phyloP scores from a whole-genome alignment of 768 basidiomycete genomes.

The Neoboletus brunneissimus region DNA sequence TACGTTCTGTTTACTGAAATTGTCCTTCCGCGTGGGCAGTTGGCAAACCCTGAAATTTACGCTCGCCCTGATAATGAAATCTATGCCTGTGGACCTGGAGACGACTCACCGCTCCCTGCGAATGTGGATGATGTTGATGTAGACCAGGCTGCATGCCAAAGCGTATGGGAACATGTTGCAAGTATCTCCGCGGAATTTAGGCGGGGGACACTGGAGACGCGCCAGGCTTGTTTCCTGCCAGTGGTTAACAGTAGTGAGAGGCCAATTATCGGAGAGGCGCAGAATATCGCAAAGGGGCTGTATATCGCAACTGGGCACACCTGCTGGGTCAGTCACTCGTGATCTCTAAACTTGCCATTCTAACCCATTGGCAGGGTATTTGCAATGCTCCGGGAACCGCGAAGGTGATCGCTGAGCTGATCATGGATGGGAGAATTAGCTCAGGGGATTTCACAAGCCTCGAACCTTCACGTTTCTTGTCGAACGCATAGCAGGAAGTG shows the following conservation, averaged over 20 bases:
- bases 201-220: conserved; percentile 48
- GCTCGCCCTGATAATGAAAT: conserved; percentile 67
- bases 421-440: conserved; percentile 62
- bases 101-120: conserved; percentile 63
- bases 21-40: conserved; percentile 30
- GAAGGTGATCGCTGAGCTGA: conserved; percentile 62
- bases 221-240: conserved; percentile 81
- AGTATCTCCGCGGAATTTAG: conserved; percentile 59
- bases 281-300: conserved; percentile 54
- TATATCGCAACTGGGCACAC: conserved; percentile 77
- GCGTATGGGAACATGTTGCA: conserved; percentile 52
- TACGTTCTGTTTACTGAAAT: conserved; percentile 87
- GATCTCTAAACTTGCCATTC: neutral
- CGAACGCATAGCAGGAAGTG: neutral
- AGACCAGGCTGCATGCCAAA: conserved; percentile 53
- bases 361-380: conserved; percentile 52
- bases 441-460: conserved; percentile 55
- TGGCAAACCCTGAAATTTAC: conserved; percentile 65
- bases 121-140: conserved; percentile 72
- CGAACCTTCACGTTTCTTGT: conserved; percentile 40
- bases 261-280: conserved; percentile 70
- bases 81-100: conserved; percentile 78
- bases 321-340: conserved; percentile 59
- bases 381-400: conserved; percentile 86
- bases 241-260: conserved; percentile 51